A percentile compares a stretch with the other conserved stretches of the same genome.
phyloP scores from a whole-genome alignment of 495 filamentous ascomycete genomes.

The Podospora pseudocomata region DNA sequence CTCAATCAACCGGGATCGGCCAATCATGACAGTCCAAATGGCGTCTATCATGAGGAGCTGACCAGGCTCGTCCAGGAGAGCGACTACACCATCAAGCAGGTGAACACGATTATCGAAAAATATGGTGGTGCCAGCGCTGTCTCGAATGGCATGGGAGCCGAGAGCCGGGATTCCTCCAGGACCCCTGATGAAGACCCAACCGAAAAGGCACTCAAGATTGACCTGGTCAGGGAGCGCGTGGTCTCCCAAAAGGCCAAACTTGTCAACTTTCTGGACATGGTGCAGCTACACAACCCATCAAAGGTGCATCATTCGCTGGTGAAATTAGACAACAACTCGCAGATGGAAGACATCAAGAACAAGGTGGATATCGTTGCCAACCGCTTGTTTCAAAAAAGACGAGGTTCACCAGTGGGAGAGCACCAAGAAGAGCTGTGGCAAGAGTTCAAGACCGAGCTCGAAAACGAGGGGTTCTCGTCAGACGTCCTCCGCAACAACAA shows the following conservation, averaged over 20 bases:
- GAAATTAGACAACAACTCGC: constrained; percentile 21
- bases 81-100: constrained; percentile 46
- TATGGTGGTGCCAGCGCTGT: constrained; percentile 23
- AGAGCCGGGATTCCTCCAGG: no score
- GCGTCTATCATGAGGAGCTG: constrained; percentile 42
- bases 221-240: constrained; percentile 36
- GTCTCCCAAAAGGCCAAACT: constrained; percentile 41
- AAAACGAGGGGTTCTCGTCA: constrained; percentile 50
- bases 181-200: constrained; percentile 27
- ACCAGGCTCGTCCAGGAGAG: constrained; percentile 46
- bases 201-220: constrained; percentile 33
- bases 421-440: constrained; percentile 51
- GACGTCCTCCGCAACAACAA: constrained; percentile 50
- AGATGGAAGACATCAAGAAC: constrained; percentile 43
- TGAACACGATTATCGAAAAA: constrained; percentile 44
- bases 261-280: constrained; percentile 45
- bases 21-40: constrained; percentile 15
- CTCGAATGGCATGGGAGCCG: constrained; percentile 9
- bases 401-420: constrained; percentile 33
- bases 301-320: constrained; percentile 29
- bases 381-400: constrained; percentile 40
- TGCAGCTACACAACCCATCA: constrained; percentile 42
- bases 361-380: constrained; percentile 52
- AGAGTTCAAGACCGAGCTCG: constrained; percentile 50
- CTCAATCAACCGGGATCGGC: constrained; percentile 33